Base-by-base conservation (phyloP, 371 early-diverging fungal species). In the Mucor velutinosus region DNA sequence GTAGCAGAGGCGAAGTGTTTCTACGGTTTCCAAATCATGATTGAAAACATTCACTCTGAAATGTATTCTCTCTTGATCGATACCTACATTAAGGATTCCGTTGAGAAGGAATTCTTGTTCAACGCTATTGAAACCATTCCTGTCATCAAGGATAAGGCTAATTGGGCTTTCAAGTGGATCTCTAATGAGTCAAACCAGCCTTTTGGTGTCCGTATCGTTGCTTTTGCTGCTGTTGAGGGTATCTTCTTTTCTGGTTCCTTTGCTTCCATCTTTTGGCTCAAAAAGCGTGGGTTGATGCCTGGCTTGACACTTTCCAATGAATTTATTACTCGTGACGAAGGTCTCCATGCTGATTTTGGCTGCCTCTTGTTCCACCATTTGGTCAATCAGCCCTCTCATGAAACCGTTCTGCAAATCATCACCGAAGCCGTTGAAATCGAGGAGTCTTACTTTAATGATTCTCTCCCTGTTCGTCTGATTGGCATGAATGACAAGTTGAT, bases 1-100 rank as follows among this genome's bases (percentile, higher is more conserved):
- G 92, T 98, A 66, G 93, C 97, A 39, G 99, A 99, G 80, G 99
- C 99, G 12, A 86, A 96, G 64, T 96, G 94, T 80, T 99, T 99
- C 80, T 99, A 99, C 77, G 99, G 98, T 21, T 99, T 99, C 89
- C 99, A 99, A 83, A 97, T 99, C 77, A 99, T 98, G 96, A 99
- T 99, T 72, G 99, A 99, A 82, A 99, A 99, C 85, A 95, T 99
- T 69, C 99, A 99, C 86, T 89, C 94, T 35, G 99, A 99, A 82
- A 99, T 98, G 90, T 99, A 99, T 87, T 93, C 94, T 45, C 86
- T 99, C 19, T 83, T 99, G 30, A 98, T 99, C 62, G 99, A 99
- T 73, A 96, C 99, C 21, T 99, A 99, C 81, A 94, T 99, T 77
- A 92, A 91, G 74, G 99, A 99, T 73, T 77, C 90, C 45, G 76